phyloP scores from a whole-genome alignment of 768 basidiomycete species.

The Chlorophyllum brunneum region DNA sequence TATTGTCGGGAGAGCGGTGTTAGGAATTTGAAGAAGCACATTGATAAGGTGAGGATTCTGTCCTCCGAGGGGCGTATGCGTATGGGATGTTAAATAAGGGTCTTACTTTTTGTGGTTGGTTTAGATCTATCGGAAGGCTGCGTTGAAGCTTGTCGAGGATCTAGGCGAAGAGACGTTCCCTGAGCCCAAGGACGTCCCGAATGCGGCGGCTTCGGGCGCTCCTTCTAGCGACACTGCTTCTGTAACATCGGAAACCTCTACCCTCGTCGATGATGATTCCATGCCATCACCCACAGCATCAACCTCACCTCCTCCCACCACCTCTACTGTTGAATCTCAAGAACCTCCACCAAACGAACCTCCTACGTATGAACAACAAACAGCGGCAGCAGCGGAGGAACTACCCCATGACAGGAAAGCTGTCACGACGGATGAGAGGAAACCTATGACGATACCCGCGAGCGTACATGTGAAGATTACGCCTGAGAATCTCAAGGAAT shows the following conservation, averaged over 20 bases:
- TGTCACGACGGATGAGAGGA: slow-evolving; percentile 74
- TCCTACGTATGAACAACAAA: too few species aligned
- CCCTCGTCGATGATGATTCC: slow-evolving; percentile 14
- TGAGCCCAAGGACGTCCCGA: slow-evolving; percentile 42
- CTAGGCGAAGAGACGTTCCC: slow-evolving; percentile 85
- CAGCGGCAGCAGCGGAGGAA: slow-evolving; percentile 16
- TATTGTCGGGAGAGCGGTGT: slow-evolving; percentile 98
- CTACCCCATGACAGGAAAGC: slow-evolving; percentile 18
- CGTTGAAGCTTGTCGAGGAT: slow-evolving; percentile 85
- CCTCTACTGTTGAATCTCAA: slow-evolving; percentile 53
- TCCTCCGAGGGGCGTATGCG: neutral
- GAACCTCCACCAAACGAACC: slow-evolving; percentile 41
- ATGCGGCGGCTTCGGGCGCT: slow-evolving; percentile 16
- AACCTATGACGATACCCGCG: slow-evolving; percentile 79
- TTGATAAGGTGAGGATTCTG: slow-evolving; percentile 74
- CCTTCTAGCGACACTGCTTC: slow-evolving; percentile 9
- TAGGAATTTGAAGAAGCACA: slow-evolving; percentile 94
- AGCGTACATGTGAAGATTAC: slow-evolving; percentile 78
- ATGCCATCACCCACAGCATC: neutral
- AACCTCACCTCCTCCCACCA: neutral
- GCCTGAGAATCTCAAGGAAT: slow-evolving; percentile 88
- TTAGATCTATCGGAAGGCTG: slow-evolving; percentile 96
- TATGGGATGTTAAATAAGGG: neutral
- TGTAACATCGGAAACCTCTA: slow-evolving; percentile 12
- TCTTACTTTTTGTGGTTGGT: neutral